Conservation (phyloP, 2,329 filamentous ascomycete genomes). For the Colletotrichum abscissum region DNA sequence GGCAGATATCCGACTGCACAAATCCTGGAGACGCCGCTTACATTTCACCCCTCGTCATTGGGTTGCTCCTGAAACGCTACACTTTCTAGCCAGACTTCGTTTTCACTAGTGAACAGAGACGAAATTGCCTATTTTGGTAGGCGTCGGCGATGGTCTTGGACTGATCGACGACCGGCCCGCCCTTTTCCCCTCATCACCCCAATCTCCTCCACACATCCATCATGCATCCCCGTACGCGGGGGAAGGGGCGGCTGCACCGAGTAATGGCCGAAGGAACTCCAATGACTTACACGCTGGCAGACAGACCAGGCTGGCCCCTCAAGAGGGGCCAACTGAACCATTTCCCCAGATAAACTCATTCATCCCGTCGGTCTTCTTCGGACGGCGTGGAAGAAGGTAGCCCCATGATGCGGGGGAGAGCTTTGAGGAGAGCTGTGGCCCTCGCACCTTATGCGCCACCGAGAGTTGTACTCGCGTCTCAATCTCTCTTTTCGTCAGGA, state of each 20-base stretch:
- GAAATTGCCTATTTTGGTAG: conserved; percentile 11
- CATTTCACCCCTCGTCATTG: conserved; percentile 16
- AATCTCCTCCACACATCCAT: conserved; percentile 6
- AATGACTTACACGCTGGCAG: not conserved
- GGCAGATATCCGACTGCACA: not conserved
- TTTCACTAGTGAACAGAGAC: not conserved
- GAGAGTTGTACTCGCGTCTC: not conserved
- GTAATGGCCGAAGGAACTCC: not conserved
- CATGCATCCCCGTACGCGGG: conserved; percentile 11
- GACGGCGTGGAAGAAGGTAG: not conserved
- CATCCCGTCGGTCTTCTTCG: not conserved
- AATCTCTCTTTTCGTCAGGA: not conserved
- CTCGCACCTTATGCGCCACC: no score
- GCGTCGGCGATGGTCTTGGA: not conserved
- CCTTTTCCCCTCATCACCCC: conserved; percentile 6
- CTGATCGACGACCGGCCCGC: not conserved
- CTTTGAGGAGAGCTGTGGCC: not conserved
- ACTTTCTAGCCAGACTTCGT: not conserved
- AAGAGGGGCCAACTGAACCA: no score
- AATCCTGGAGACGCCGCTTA: not conserved
- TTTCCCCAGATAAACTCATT: not conserved
- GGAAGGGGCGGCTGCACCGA: not conserved
- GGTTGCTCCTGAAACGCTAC: conserved; percentile 4
- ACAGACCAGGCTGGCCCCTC: not conserved
- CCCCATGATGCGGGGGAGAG: not conserved